Evolutionary conservation across 1,284 basidiomycete genomes (phyloP), one percentile per base, ranked within the genome.

Genomic region (Moesziomyces antarcticus): DNA sequence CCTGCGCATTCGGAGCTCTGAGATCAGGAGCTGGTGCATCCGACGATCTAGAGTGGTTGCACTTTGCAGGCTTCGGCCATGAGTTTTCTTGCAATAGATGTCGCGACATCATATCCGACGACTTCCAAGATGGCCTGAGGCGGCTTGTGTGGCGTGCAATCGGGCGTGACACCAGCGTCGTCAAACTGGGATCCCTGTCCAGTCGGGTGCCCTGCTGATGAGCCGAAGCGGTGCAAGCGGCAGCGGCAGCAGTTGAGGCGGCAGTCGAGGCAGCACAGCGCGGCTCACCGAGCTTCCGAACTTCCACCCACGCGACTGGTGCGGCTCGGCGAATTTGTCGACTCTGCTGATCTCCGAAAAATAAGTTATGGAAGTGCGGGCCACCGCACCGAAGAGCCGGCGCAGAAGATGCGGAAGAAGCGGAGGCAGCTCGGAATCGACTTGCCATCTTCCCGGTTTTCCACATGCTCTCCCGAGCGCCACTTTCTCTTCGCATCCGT

Each of bases 231-330:
- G 30, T 13, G 30, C 11, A 10, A 33, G 30, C 25, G 25, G 25
- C 25, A 27, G 25, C 25, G 11, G 27, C 27, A 30, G 27, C 27
- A 24, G 22, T 24, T 5, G 5, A 24, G 22, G 22, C 22, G 22
- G 22, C 22, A 33, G 30, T 33, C 13, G 30, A 33, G 30, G 30
- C 11, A 13, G 10, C 30, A 33, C 20, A 5, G 43, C 18, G 11
- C 10, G 24, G 21, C 14, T 21, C 14, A 56, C 63, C 67, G 67
- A 69, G 60, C 52, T 59, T 59, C 67, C 67, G 67, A 69, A 13
- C 56, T 57, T 61, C 55, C 58, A 41, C 24, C 18, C 20, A 22
- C 13, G 20, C 30, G 27, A 11, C 16, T n/a, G 24, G 20, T 8
- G 13, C 10, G 46, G 24, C 41, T 68, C 55, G 59, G 65, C 35